Evolutionary conservation across 2,329 filamentous ascomycete species (phyloP), one percentile per base, ranked within the genome.

Genomic region (Camillea tinctor): DNA sequence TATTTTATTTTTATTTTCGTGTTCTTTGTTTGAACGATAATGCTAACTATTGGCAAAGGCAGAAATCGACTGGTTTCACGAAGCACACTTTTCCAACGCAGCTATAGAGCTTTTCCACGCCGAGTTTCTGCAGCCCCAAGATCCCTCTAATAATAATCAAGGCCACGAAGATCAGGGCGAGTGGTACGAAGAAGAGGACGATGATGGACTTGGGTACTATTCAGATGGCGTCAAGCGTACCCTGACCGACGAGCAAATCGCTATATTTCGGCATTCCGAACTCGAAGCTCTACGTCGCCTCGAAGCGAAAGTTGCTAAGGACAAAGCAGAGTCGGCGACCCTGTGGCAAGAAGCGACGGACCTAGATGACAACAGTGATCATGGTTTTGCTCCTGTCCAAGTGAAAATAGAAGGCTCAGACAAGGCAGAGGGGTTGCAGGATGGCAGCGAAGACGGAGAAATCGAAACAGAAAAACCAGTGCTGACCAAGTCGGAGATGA

Each of bases 251-350:
- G 91, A 93, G 68, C 91, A 97, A 78, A 92, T 97, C 67, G 86
- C 86, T 56, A 94, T 97, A 62, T 97, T 97, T 73, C 84, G 93
- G 62, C 92, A 96, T 72, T 94, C 91, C 1, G 94, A 98, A 74
- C 84, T 96, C 21, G 88, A 95, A 70, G 77, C 85, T 13, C 78
- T 96, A 48, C 79, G 91, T 23, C 85, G 85, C 63, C 79, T 82
- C 61, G 72, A 75, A 55, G 75, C 76, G 50, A 79, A 73, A 59
- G 74, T 60, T 52, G 55, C 66, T 65, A 72, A 66, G 64, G 57
- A 50, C 50, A 67, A 54, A 65, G 66, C 60, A 61, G 58, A 63
- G 15, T 61, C 63, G 11, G 62, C 56, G 2, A 49, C 50, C 20
- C 20, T 65, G 13, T 54, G 62, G 30, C 58, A 66, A 50, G 63